Conservation (phyloP, 345 rosid genomes). For the Garcia nutans region DNA sequence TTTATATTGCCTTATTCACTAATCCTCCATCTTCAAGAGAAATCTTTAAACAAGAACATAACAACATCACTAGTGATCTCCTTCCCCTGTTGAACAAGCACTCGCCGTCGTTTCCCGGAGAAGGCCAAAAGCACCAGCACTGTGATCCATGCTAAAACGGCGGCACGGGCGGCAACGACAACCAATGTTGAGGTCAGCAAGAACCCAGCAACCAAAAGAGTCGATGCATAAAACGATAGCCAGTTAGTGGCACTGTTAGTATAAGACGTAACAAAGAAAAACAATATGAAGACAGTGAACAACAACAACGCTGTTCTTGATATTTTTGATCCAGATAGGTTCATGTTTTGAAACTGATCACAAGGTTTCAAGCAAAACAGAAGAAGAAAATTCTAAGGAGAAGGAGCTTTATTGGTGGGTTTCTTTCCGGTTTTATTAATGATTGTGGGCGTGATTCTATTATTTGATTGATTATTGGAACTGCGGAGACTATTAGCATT, state of each 20-base stretch:
- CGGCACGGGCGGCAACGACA: conserved; percentile 49
- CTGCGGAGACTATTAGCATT: conserved; percentile 15
- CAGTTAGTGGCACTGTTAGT: conserved; percentile 4
- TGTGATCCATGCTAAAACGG: conserved; percentile 52
- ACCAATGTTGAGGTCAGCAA: conserved; percentile 20
- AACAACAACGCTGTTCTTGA: conserved; percentile 13
- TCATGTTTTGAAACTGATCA: background rate
- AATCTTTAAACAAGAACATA: conserved; percentile 26
- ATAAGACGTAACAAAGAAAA: conserved; percentile 17
- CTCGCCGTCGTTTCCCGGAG: conserved; percentile 45
- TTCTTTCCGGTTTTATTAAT: too few relatives aligned
- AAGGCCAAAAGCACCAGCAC: conserved; percentile 47
- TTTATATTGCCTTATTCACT: background rate
- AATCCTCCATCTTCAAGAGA: background rate
- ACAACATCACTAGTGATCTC: conserved; percentile 48
- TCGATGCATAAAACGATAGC: conserved; percentile 13
- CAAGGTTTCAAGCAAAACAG: background rate
- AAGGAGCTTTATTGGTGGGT: background rate
- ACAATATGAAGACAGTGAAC: conserved; percentile 9
- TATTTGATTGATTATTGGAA: conserved; percentile 7
- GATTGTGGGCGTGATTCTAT: background rate
- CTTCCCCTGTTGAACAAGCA: conserved; percentile 44
- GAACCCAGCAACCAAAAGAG: conserved; percentile 27
- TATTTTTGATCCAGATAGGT: conserved; percentile 10
- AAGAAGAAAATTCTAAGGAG: background rate